Base-by-base conservation (phyloP, 2,329 filamentous ascomycete genomes). In the Fusarium pilosicola region DNA sequence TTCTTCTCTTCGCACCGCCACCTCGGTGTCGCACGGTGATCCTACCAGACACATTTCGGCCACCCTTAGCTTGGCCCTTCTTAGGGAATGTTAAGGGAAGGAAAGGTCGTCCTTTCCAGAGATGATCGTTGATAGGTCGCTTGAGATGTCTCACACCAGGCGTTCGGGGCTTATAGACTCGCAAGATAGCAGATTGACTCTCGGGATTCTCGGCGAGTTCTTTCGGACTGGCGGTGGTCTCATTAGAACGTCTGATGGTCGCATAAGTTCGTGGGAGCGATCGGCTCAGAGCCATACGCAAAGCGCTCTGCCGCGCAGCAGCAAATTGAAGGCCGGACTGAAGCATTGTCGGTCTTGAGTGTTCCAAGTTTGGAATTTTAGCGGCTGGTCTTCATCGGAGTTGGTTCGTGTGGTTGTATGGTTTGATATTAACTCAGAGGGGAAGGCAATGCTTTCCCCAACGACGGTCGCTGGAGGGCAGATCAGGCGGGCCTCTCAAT, bases 131-230 rank as follows among this genome's bases (percentile, higher is more conserved):
- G 84, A 98, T 92, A 20, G 96, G 95, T 48, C 96, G 90, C 82
- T 92, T 93, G 74, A 99, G 86, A 89, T 99, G 96, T 79, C 96
- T 92, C 67, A 97, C 84, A 88, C 96, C 96, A 18, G 96, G 96
- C 2, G 96, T 98, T 78, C 94, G 91, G 41, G 96, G 96, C 82
- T 94, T 98, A 84, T 98, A 99, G 61, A 93, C 96, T 78, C 94
- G 91, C 82, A 98, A 81, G 49, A 87, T 84, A 22, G 85, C 83
- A 22, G 85, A 80, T 45, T 85, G 79, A 15, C 75, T 74, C 24
- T 73, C 76, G 9, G 74, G 71, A 24, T 73, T 77, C 45, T 80
- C 78, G n/a, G 75, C 48, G 22, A 73, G 68, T 45, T 79, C 77
- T 69, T 63, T 75, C n/a, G 76, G 60, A n/a, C 58, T 70, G 56